Evolutionary conservation across 768 basidiomycete species (phyloP).

Genomic region (Holtermannia corniformis): DNA sequence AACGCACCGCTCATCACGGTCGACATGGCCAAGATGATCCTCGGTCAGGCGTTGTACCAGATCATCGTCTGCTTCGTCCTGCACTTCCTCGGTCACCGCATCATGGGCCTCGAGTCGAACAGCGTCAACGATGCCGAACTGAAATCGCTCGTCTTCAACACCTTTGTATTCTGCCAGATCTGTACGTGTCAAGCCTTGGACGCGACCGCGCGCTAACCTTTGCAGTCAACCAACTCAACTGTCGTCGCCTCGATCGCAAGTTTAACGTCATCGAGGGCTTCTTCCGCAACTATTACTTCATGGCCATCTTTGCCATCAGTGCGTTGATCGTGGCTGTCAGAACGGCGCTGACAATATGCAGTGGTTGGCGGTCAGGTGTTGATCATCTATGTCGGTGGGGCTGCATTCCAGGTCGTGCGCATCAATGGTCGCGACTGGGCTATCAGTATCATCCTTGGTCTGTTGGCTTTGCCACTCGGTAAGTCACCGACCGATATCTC

Average conservation of each 20-base stretch:
- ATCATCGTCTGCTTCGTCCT: constrained; percentile 72
- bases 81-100: constrained; percentile 69
- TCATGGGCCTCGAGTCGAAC: constrained; percentile 48
- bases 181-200: constrained; percentile 35
- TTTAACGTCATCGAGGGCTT: constrained; percentile 87
- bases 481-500: too few relatives aligned
- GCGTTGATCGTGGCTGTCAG: constrained; percentile 18
- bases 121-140: constrained; percentile 44
- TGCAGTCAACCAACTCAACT: constrained; percentile 75
- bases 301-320: constrained; percentile 77
- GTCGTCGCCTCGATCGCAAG: constrained; percentile 69
- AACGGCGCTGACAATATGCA: constrained; percentile 35
- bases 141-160: constrained; percentile 88
- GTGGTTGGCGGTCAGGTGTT: constrained; percentile 78
- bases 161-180: constrained; percentile 97
- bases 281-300: constrained; percentile 68
- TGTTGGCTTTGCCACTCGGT: constrained; percentile 80
- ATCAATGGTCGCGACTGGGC: constrained; percentile 84
- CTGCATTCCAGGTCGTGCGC: constrained; percentile 77
- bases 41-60: constrained; percentile 82
- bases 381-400: constrained; percentile 83
- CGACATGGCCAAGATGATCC: constrained; percentile 94
- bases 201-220: constrained; percentile 1
- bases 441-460: constrained; percentile 76
- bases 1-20: constrained; percentile 78